Evolutionary conservation across 805 yeast species (phyloP).

Genomic region (Barnettozyma pratensis): DNA sequence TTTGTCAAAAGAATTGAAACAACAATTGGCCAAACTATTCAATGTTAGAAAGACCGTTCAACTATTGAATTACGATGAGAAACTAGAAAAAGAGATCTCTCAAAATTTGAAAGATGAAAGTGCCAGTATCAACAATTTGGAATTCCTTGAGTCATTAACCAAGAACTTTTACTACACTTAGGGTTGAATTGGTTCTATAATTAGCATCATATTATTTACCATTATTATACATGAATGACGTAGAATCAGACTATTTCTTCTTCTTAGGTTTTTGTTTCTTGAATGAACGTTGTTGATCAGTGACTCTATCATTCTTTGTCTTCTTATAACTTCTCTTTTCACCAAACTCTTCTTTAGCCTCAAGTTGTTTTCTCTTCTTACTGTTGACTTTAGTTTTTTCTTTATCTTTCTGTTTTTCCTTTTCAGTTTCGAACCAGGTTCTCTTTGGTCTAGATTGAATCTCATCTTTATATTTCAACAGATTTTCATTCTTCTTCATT

Average conservation of each 20-base stretch:
- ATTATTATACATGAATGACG: no score
- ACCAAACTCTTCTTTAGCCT: slow-evolving; percentile 49
- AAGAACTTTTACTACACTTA: slow-evolving; percentile 20
- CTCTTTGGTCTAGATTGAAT: slow-evolving; percentile 88
- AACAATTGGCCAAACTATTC: slow-evolving; percentile 39
- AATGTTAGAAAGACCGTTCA: slow-evolving; percentile 46
- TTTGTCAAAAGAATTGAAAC: slow-evolving; percentile 38
- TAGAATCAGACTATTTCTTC: slow-evolving; percentile 5
- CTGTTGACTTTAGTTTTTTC: slow-evolving; percentile 34
- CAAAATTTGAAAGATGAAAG: background rate
- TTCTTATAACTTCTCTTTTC: slow-evolving; percentile 61
- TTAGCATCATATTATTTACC: no score
- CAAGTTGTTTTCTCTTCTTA: slow-evolving; percentile 67
- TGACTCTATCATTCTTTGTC: slow-evolving; percentile 66
- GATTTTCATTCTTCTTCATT: slow-evolving; percentile 75
- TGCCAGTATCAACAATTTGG: background rate
- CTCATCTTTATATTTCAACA: slow-evolving; percentile 75
- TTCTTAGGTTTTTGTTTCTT: slow-evolving; percentile 21
- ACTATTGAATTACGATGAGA: slow-evolving; percentile 31
- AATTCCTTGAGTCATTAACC: slow-evolving; percentile 15
- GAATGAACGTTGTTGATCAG: slow-evolving; percentile 38
- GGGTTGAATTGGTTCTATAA: no score
- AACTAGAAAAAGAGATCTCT: background rate
- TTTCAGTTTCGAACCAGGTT: slow-evolving; percentile 84
- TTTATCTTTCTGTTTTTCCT: slow-evolving; percentile 34